phyloP scores from a whole-genome alignment of 768 basidiomycete species.

The Rhizopogon sp. region DNA sequence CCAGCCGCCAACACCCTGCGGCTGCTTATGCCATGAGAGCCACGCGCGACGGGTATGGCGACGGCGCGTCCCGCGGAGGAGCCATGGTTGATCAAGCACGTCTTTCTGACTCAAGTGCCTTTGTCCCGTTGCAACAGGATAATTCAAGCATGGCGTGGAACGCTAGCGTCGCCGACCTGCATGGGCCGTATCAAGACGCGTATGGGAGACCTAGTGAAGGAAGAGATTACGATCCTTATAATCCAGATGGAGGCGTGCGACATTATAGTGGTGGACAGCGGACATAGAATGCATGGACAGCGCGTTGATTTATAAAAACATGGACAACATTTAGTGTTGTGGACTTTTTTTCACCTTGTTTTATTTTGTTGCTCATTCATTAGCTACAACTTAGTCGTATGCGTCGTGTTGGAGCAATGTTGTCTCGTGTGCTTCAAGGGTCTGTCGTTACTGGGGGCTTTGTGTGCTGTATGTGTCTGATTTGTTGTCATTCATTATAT shows the following conservation, averaged over 20 bases:
- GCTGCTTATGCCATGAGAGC: constrained; percentile 36
- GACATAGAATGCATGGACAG: not conserved
- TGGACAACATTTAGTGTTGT: not conserved
- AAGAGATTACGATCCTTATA: constrained; percentile 7
- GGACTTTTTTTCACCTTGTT: not conserved
- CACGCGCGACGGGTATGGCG: constrained; percentile 11
- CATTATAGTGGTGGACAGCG: not conserved
- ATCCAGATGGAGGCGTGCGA: not conserved
- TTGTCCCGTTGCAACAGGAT: constrained; percentile 65
- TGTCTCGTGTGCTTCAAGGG: not conserved
- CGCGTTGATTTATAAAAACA: not conserved
- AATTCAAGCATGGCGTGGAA: constrained; percentile 57
- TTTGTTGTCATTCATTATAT: not conserved
- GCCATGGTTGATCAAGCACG: constrained; percentile 24
- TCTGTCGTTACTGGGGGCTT: not conserved
- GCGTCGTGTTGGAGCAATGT: not conserved
- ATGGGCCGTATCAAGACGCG: constrained; percentile 33
- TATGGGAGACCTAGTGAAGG: not conserved
- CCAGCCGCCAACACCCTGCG: constrained; percentile 22
- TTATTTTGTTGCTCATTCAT: not conserved
- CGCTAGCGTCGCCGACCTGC: constrained; percentile 44
- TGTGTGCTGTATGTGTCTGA: not conserved
- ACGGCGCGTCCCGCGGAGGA: constrained; percentile 12
- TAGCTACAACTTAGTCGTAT: not conserved
- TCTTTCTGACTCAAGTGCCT: constrained; percentile 62